These are phyloP conservation scores for Pythium brassicae DNA, from an alignment of 352 stramenopile genomes.

Conservation along the genomic window DNA sequence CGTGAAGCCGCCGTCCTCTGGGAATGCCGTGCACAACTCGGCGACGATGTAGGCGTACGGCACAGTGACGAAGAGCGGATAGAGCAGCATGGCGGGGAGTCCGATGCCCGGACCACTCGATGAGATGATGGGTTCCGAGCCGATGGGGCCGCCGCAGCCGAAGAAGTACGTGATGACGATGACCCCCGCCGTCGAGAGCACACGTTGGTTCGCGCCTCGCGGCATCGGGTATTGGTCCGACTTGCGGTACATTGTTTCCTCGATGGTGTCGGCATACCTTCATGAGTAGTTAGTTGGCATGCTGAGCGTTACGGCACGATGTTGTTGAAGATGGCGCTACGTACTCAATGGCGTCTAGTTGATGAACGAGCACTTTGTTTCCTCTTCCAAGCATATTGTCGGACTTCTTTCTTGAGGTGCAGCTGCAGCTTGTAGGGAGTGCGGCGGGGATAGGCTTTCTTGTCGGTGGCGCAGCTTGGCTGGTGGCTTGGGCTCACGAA, in stretches of 20 bases:
- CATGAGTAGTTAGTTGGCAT: not conserved
- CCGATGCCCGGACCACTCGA: constrained; percentile 51
- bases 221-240: constrained; percentile 18
- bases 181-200: constrained; percentile 30
- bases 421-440: too few relatives aligned
- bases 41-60: constrained; percentile 57
- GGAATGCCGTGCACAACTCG: constrained; percentile 68
- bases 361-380: too few relatives aligned
- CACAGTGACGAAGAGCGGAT: constrained; percentile 55
- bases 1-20: constrained; percentile 68
- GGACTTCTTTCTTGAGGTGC: too few relatives aligned
- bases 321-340: too few relatives aligned
- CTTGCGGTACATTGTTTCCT: not conserved
- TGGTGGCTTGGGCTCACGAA: too few relatives aligned
- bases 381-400: too few relatives aligned
- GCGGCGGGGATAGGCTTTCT: too few relatives aligned
- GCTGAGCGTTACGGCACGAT: not conserved
- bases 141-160: constrained; percentile 38
- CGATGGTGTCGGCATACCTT: not conserved
- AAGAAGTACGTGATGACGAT: constrained; percentile 51
- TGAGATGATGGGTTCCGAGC: constrained; percentile 52
- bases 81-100: constrained; percentile 46
- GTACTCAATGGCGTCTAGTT: too few relatives aligned
- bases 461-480: too few relatives aligned
- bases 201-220: constrained; percentile 17